Conservation (phyloP, 352 stramenopile species). For the Pseudoperonospora humuli region DNA sequence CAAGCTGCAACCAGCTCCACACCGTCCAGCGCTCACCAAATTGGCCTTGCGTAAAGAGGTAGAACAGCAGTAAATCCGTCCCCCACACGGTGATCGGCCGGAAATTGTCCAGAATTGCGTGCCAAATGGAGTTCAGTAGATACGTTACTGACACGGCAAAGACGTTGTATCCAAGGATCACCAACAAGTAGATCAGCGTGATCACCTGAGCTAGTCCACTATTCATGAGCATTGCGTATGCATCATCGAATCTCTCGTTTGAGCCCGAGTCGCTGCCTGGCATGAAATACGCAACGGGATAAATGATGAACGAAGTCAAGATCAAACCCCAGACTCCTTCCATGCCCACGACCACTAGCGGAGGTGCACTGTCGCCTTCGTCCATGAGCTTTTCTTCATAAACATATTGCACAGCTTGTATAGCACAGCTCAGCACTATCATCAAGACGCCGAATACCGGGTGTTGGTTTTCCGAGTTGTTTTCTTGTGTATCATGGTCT, state of each 20-base stretch:
- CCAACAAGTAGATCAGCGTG: constrained; percentile 86
- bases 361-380: constrained; percentile 86
- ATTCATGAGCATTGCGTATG: constrained; percentile 62
- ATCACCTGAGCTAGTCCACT: constrained; percentile 51
- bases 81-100: constrained; percentile 94
- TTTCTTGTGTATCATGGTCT: constrained; percentile 51
- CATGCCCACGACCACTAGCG: constrained; percentile 93
- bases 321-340: constrained; percentile 94
- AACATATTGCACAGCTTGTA: constrained; percentile 94
- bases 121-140: constrained; percentile 94
- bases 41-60: constrained; percentile 83
- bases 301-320: constrained; percentile 90
- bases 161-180: constrained; percentile 95
- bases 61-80: constrained; percentile 94
- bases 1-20: constrained; percentile 92
- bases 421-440: constrained; percentile 91
- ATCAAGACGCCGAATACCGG: constrained; percentile 89
- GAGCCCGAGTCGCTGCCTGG: constrained; percentile 91
- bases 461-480: constrained; percentile 48
- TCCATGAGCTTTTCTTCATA: constrained; percentile 98
- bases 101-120: constrained; percentile 98
- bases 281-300: constrained; percentile 88
- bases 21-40: constrained; percentile 94
- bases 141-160: constrained; percentile 96
- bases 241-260: constrained; percentile 88